A percentile compares a stretch with the other conserved stretches of the same genome.
Conservation (phyloP, 1,284 basidiomycete genomes). For the Trichosporon inkin region DNA sequence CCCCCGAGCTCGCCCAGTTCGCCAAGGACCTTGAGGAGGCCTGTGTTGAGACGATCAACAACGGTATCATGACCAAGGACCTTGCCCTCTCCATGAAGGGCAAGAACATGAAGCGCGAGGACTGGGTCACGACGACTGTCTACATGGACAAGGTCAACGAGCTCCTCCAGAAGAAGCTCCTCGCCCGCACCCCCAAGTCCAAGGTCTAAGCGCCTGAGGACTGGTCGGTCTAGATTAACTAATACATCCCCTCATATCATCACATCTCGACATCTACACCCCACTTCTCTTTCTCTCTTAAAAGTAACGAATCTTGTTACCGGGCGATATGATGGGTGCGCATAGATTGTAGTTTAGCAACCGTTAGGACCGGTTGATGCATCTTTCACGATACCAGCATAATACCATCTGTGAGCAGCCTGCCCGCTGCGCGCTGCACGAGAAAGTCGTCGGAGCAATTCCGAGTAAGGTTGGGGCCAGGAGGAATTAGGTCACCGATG, state of each 20-base stretch:
- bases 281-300: slow-evolving; percentile 3
- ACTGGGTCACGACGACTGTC: slow-evolving; percentile 87
- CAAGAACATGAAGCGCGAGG: slow-evolving; percentile 80
- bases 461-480: too few relatives aligned
- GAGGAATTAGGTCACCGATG: too few relatives aligned
- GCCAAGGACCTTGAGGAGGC: slow-evolving; percentile 76
- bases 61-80: slow-evolving; percentile 95
- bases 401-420: neutral
- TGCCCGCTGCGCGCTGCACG: too few relatives aligned
- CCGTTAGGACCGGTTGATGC: slow-evolving; percentile 8
- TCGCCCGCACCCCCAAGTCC: slow-evolving; percentile 22
- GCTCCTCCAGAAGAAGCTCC: slow-evolving; percentile 37
- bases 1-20: slow-evolving; percentile 70
- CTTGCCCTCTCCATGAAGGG: slow-evolving; percentile 92
- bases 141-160: slow-evolving; percentile 78
- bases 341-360: slow-evolving; percentile 9
- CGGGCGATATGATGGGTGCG: slow-evolving; percentile 7
- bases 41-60: slow-evolving; percentile 91
- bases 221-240: neutral
- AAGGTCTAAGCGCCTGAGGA: slow-evolving; percentile 13
- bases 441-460: too few relatives aligned
- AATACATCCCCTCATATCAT: neutral
- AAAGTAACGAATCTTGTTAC: slow-evolving; percentile 5
- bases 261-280: slow-evolving; percentile 4
- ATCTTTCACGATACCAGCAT: slow-evolving; percentile 7